phyloP scores from a whole-genome alignment of 352 stramenopile genomes.

The Phytophthora boehmeriae region DNA sequence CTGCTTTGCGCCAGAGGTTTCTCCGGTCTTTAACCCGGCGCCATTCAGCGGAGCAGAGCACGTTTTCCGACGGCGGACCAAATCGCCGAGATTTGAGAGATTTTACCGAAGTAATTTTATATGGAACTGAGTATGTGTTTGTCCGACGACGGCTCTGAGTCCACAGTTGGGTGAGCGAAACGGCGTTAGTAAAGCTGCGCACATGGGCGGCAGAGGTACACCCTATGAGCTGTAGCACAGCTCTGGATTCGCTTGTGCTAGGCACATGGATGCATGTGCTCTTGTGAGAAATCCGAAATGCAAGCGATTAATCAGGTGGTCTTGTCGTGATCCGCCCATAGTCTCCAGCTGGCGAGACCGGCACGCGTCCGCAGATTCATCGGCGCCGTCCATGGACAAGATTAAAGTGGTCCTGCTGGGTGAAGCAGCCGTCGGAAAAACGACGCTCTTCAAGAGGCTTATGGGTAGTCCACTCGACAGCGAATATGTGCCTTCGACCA shows the following conservation, averaged over 20 bases:
- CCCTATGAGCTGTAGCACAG: too few species aligned
- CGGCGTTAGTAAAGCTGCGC: conserved; percentile 1
- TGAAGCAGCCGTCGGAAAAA: conserved; percentile 50
- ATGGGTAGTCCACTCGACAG: conserved; percentile 28
- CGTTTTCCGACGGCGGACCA: conserved; percentile 35
- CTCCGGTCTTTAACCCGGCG: conserved; percentile 7
- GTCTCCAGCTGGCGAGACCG: conserved; percentile 18
- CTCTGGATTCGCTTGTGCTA: conserved; percentile 1
- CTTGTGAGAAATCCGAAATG: not conserved
- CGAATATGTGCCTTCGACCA: conserved; percentile 40
- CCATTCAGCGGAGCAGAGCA: conserved; percentile 19
- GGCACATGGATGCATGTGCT: not conserved
- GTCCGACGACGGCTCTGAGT: conserved; percentile 18
- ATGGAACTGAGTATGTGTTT: too few species aligned
- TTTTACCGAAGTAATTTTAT: too few species aligned
- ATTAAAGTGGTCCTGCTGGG: conserved; percentile 62
- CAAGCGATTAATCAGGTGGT: conserved; percentile 7
- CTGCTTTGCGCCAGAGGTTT: not conserved
- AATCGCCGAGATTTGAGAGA: too few species aligned
- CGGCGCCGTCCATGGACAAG: conserved; percentile 21
- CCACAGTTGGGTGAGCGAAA: not conserved
- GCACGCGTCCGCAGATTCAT: conserved; percentile 18
- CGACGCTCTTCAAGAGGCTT: conserved; percentile 56
- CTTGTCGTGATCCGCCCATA: conserved; percentile 14
- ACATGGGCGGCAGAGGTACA: conserved; percentile 26